Evolutionary conservation across 2,329 filamentous ascomycete species (phyloP), one percentile per base, ranked within the genome.

Genomic region (Aspergillus proliferans): DNA sequence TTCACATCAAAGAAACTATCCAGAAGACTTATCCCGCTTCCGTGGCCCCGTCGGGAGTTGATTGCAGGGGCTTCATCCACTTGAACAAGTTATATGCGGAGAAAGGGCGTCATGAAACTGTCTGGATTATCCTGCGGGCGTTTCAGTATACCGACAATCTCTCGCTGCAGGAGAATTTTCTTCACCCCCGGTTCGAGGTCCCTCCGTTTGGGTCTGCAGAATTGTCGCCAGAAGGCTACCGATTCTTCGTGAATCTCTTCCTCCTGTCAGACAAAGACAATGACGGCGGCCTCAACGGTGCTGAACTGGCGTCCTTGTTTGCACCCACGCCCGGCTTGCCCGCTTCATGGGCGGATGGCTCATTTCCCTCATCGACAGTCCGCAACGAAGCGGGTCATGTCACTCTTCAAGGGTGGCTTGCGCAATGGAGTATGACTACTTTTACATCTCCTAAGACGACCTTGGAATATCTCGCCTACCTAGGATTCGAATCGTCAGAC

Each of bases 351-450:
- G 75, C 83, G 0, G 91, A 96, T 55, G 86, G 86, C 1, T 87
- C 83, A 0, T 98, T 98, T 62, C 93, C 93, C 1, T 90, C 87
- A 0, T 95, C 89, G 21, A 96, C 93, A 0, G 92, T 97, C 15
- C 85, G 89, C 39, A 97, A 96, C 64, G 93, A 98, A 70, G 89
- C 88, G 7, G 93, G 93, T 0, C 83, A 97, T 66, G 91, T 98
- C 53, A 98, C 93, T 1, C 76, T 98, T 3, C 93, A 98, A 68
- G 93, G 93, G 2, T 98, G 93, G 93, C 81, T 98, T 34, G 93
- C 93, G 3, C 93, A 98, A 62, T 98, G 93, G 93, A 96, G 91
- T 66, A 98, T 98, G 93, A 98, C 93, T 0, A 98, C 93, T 0
- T 98, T 97, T 61, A 83, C 94, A 52, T 91, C 94, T 49, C 92